A percentile compares a stretch with the other conserved stretches of the same genome.
Conservation (phyloP, 2,329 filamentous ascomycete genomes). For the Periconia sp. region DNA sequence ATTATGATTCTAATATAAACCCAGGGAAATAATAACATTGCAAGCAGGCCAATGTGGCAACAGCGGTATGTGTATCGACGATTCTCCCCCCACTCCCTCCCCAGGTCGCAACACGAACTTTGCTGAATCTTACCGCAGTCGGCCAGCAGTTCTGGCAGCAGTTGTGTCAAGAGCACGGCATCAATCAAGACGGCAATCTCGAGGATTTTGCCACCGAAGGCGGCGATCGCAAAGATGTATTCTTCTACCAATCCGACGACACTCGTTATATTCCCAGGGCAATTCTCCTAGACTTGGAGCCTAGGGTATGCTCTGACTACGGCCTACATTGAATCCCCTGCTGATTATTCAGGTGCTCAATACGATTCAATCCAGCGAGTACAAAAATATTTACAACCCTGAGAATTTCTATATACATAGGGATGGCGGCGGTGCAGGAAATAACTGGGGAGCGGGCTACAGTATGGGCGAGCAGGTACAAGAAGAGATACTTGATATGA, state of each 20-base stretch:
- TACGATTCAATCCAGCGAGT: constrained; percentile 88
- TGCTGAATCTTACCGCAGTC: constrained; percentile 63
- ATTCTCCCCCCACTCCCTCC: background rate
- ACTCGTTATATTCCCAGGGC: constrained; percentile 97
- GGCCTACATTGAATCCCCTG: background rate
- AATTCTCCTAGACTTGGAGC: constrained; percentile 93
- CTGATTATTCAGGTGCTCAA: constrained; percentile 72
- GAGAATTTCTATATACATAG: constrained; percentile 99
- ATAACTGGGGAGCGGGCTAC: constrained; percentile 98
- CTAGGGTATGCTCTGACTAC: constrained; percentile 63
- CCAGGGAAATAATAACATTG: constrained; percentile 97
- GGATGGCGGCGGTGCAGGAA: constrained; percentile 90
- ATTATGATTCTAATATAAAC: constrained; percentile 9
- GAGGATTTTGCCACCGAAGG: constrained; percentile 98
- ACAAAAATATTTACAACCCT: constrained; percentile 99
- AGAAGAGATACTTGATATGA: constrained; percentile 99
- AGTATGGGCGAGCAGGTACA: constrained; percentile 89
- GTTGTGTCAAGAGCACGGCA: constrained; percentile 96
- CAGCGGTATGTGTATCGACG: constrained; percentile 74
- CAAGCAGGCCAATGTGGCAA: constrained; percentile 99
- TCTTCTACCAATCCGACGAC: constrained; percentile 98
- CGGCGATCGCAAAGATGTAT: constrained; percentile 97
- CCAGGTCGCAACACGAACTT: background rate
- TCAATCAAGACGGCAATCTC: constrained; percentile 95
- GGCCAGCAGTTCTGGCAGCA: constrained; percentile 99